Percentiles rank a stretch among this genome's conserved stretches.
Conservation (phyloP, 768 basidiomycete species). For the Termitomyces heimii region DNA sequence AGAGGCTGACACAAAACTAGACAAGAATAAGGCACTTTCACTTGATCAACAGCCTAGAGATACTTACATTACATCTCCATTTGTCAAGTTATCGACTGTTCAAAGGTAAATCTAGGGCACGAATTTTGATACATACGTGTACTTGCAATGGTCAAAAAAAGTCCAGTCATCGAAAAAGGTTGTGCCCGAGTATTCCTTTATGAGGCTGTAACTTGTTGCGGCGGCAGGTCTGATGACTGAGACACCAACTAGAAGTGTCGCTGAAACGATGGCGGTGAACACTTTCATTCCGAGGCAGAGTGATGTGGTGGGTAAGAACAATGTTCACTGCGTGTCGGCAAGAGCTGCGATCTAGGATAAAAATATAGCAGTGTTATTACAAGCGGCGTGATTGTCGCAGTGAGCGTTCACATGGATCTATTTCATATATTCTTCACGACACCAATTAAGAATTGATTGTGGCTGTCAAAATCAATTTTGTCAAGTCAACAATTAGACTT, state of each 20-base stretch:
- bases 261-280: not conserved
- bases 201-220: constrained; percentile 36
- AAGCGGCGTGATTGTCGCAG: not conserved
- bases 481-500: too few relatives aligned
- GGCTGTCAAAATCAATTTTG: too few relatives aligned
- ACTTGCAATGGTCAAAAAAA: constrained; percentile 55
- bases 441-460: too few relatives aligned
- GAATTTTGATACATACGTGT: not conserved
- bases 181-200: constrained; percentile 52
- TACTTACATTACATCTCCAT: constrained; percentile 51
- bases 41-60: not conserved
- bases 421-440: too few relatives aligned
- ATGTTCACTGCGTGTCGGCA: not conserved
- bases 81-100: constrained; percentile 64
- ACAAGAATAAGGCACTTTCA: not conserved
- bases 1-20: constrained; percentile 44
- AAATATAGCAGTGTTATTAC: not conserved
- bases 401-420: too few relatives aligned
- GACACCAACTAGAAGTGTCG: not conserved
- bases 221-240: constrained; percentile 4
- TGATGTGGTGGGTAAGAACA: not conserved
- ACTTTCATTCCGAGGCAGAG: not conserved
- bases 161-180: constrained; percentile 64
- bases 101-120: not conserved
- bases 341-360: not conserved